Evolutionary conservation across 768 basidiomycete species (phyloP), one percentile per base, ranked within the genome.

Genomic region (Cystobasidium tubakii): DNA sequence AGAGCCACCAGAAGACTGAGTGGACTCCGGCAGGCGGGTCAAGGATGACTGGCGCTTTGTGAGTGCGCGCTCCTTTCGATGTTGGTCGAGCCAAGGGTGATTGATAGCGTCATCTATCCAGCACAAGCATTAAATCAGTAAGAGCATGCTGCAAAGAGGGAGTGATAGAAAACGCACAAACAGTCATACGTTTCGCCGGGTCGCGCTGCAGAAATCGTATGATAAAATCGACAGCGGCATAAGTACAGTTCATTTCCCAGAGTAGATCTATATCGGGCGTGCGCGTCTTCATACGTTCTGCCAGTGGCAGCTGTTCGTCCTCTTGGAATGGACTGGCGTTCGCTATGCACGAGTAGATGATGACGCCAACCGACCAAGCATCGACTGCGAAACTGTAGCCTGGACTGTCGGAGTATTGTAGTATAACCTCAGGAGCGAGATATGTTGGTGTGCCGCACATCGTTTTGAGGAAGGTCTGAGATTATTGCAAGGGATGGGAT

Each of bases 381-480:
- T 99, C 96, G 63, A 98, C 96, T 23, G 89, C 83, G 73, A 88
- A 86, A 78, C 89, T 88, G 79, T 99, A 98, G 1, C 93, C 94
- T 0, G 76, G 77, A 9, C 78, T 76, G 71, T 86, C 83, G 33
- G 84, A n/a, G n/a, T 46, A 83, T 54, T 84, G 81, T 62, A 97
- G 89, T 36, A 99, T 91, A 77, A 97, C 94, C 73, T 81, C 79
- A 4, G 76, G 78, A 0, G 76, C 78, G 21, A 96, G 87, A 80
- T 97, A 97, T 76, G 87, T 88, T 0, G 95, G 95, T 0, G 96
- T 99, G 2, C 95, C 95, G 77, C 95, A 97, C 90, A 94, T 91
- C 0, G 94, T 95, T 87, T 90, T 78, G 21, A 83, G 79, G 77
- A 80, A 80, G 0, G 80, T 76, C 75, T 81, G n/a, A 25, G 65